These are phyloP conservation scores for Chaetomium sp. DNA, from an alignment of 2,329 filamentous ascomycete genomes.

Conservation along the genomic window DNA sequence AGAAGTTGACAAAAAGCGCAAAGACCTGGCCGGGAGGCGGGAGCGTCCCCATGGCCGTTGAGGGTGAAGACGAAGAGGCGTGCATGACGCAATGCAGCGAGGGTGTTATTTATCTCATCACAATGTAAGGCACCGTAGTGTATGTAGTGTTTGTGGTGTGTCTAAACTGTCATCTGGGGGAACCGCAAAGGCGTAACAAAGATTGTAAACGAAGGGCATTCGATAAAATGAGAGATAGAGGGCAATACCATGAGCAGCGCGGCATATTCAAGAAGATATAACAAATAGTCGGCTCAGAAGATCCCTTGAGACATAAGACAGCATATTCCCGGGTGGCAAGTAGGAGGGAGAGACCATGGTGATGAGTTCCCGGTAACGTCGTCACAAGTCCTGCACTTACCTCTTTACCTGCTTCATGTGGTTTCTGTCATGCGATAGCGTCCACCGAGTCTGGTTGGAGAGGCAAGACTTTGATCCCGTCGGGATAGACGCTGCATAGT, in stretches of 20 bases:
- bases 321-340: too few relatives aligned
- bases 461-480: neutral
- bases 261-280: too few relatives aligned
- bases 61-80: conserved; percentile 15
- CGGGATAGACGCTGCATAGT: conserved; percentile 13
- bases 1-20: conserved; percentile 27
- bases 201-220: conserved; percentile 4
- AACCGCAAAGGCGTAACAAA: neutral
- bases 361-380: too few relatives aligned
- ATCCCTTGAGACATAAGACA: too few relatives aligned
- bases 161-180: conserved; percentile 14
- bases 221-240: neutral
- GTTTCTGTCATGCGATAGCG: neutral
- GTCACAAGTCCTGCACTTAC: too few relatives aligned
- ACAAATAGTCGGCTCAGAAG: too few relatives aligned
- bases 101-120: conserved; percentile 20
- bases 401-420: neutral
- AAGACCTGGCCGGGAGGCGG: conserved; percentile 25
- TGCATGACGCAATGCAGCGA: conserved; percentile 18
- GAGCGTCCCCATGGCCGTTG: conserved; percentile 14
- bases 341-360: too few relatives aligned
- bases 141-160: conserved; percentile 8
- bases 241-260: too few relatives aligned
- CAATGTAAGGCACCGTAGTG: conserved; percentile 5
- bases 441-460: too few relatives aligned